Conservation (phyloP, 345 rosid genomes). For the Diplotaxis tenuifolia region DNA sequence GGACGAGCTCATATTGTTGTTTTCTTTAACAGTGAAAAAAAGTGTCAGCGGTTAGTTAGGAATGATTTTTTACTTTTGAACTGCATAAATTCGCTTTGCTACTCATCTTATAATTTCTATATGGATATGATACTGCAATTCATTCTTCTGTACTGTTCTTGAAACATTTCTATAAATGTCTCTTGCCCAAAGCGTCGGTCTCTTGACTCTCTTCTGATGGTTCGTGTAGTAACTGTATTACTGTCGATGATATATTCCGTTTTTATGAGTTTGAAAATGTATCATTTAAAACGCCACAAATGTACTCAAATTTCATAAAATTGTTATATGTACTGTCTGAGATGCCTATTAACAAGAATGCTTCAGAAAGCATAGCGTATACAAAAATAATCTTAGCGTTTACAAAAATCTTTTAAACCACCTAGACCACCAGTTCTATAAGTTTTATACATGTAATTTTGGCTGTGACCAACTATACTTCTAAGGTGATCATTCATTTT, state of each 20-base stretch:
- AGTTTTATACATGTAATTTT: not conserved
- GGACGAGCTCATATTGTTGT: not conserved
- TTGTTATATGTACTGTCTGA: not conserved
- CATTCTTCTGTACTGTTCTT: not conserved
- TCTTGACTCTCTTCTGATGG: not conserved
- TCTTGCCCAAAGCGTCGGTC: slow-evolving; percentile 19
- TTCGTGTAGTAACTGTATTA: slow-evolving; percentile 5
- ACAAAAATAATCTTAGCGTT: too few species aligned
- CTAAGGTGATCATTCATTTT: not conserved
- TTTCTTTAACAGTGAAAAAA: slow-evolving; percentile 1
- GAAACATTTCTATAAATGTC: slow-evolving; percentile 34
- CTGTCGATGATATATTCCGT: not conserved
- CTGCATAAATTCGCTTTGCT: slow-evolving; percentile 7
- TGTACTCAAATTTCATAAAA: not conserved
- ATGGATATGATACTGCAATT: not conserved
- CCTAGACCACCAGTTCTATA: not conserved
- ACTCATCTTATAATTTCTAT: not conserved
- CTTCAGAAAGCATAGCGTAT: not conserved
- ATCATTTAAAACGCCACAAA: not conserved
- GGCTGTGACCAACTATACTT: not conserved
- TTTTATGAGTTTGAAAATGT: not conserved
- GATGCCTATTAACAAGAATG: not conserved
- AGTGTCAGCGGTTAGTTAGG: slow-evolving; percentile 27
- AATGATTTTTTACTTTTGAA: slow-evolving; percentile 20
- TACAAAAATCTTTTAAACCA: not conserved